Conservation (phyloP, 257 asterid genomes). For the Forsythia viridissima region DNA sequence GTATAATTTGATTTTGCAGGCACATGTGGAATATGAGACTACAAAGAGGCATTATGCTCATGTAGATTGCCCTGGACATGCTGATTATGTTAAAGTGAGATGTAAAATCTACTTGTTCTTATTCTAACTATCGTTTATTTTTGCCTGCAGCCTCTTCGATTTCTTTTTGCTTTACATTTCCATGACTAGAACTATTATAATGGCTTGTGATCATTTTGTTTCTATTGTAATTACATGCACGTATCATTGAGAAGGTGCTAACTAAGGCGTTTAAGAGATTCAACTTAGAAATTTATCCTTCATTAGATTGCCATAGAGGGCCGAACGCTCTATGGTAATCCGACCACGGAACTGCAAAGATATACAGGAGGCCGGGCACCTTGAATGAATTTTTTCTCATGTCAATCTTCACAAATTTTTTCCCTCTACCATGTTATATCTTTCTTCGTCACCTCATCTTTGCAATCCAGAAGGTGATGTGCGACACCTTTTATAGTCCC, state of each 20-base stretch:
- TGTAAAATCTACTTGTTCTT: background rate
- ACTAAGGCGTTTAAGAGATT: background rate
- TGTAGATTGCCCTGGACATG: slow-evolving; percentile 98
- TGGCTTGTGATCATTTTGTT: background rate
- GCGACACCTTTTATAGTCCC: background rate
- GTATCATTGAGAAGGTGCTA: slow-evolving; percentile 12
- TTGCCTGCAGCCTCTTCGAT: background rate
- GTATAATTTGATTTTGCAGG: slow-evolving; percentile 52
- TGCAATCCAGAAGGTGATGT: background rate
- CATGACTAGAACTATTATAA: background rate
- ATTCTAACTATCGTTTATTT: background rate
- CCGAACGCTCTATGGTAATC: background rate
- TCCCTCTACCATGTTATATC: background rate
- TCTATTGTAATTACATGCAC: background rate
- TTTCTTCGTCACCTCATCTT: background rate
- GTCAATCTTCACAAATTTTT: background rate
- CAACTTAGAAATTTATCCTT: background rate
- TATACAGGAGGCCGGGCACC: background rate
- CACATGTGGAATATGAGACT: slow-evolving; percentile 96
- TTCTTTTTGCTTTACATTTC: background rate
- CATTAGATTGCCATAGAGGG: background rate
- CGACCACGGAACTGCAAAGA: background rate
- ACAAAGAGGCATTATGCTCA: slow-evolving; percentile 93
- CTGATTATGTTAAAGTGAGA: slow-evolving; percentile 91
- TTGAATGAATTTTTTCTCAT: background rate